phyloP scores from a whole-genome alignment of 257 asterid genomes.

The Paraleonurus japonicus region DNA sequence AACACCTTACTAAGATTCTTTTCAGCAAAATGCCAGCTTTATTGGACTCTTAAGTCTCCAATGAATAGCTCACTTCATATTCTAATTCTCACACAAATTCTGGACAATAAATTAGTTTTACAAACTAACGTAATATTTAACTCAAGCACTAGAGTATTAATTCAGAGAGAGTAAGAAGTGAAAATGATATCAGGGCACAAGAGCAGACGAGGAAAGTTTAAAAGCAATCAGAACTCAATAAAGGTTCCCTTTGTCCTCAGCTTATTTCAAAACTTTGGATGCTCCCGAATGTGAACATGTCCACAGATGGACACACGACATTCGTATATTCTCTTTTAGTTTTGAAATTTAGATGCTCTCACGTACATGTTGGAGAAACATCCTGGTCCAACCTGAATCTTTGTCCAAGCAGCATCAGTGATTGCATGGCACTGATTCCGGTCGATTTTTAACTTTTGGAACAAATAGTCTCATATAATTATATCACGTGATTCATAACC shows the following conservation, averaged over 20 bases:
- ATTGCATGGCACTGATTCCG: background rate
- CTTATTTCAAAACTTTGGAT: background rate
- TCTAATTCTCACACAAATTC: background rate
- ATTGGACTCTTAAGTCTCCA: background rate
- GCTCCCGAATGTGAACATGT: background rate
- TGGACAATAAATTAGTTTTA: background rate
- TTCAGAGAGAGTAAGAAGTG: background rate
- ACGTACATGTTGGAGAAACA: background rate
- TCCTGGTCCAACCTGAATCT: background rate
- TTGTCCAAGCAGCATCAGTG: background rate
- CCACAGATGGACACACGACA: background rate
- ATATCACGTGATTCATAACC: constrained; percentile 17
- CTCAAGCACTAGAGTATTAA: background rate
- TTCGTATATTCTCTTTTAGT: background rate
- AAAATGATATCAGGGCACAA: background rate
- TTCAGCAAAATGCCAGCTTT: background rate
- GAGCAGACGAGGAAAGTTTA: background rate
- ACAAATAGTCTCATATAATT: background rate
- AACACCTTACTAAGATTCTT: background rate
- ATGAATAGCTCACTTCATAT: background rate
- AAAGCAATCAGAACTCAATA: background rate
- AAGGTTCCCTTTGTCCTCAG: background rate
- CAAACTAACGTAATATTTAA: background rate
- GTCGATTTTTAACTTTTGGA: background rate
- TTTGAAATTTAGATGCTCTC: background rate